These are phyloP conservation scores for Phytophthora nicotianae DNA, from an alignment of 352 stramenopile species.

Conservation along the genomic window DNA sequence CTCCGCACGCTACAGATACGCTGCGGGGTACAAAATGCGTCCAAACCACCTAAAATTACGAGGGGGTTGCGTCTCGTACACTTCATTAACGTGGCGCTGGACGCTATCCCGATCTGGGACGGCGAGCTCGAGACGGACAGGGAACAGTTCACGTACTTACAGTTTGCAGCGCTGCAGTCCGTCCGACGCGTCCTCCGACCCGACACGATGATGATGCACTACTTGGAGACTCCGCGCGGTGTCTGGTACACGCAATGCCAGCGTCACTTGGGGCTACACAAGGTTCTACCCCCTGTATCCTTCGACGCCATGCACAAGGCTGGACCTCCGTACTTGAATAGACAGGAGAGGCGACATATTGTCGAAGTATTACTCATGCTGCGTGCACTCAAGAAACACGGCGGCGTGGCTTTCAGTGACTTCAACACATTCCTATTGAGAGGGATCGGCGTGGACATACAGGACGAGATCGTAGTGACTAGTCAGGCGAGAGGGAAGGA, in stretches of 20 bases:
- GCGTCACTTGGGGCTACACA: constrained; percentile 46
- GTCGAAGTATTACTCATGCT: constrained; percentile 47
- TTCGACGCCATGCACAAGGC: constrained; percentile 15
- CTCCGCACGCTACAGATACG: not conserved
- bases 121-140: constrained; percentile 7
- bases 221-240: constrained; percentile 38
- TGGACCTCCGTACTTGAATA: not conserved
- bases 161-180: constrained; percentile 47
- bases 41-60: not conserved
- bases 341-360: constrained; percentile 34
- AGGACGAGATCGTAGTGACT: constrained; percentile 28
- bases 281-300: constrained; percentile 37
- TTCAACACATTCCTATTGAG: constrained; percentile 45
- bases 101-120: constrained; percentile 22
- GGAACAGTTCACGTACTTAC: constrained; percentile 45
- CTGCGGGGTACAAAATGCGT: not conserved
- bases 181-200: constrained; percentile 26
- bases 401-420: constrained; percentile 40
- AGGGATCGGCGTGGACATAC: constrained; percentile 11
- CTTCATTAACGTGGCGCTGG: constrained; percentile 40
- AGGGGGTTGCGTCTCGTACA: constrained; percentile 32
- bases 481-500: constrained; percentile 13
- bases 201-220: constrained; percentile 48
- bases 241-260: constrained; percentile 57
- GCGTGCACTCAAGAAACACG: constrained; percentile 34